These are phyloP conservation scores for Pneumocystis canis DNA, from an alignment of 1,139 yeast species.

Conservation along the genomic window DNA sequence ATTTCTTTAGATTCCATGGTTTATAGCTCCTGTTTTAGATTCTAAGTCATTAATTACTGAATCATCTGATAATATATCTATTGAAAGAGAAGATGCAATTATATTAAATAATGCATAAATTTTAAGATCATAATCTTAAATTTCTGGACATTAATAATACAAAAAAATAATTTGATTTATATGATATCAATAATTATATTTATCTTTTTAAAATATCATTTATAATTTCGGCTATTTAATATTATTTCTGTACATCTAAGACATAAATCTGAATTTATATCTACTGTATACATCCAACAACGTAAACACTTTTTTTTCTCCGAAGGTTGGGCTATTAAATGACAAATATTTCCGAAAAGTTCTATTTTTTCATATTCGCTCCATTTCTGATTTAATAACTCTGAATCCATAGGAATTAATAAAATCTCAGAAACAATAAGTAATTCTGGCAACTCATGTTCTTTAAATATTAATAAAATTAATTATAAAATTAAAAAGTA, in stretches of 20 bases:
- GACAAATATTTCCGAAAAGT: constrained; percentile 22
- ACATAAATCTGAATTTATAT: constrained; percentile 43
- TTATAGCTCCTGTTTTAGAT: not conserved
- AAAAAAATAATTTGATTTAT: not conserved
- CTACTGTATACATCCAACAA: constrained; percentile 73
- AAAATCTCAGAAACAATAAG: constrained; percentile 50
- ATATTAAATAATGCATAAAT: not conserved
- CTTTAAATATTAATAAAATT: not conserved
- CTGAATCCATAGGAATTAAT: constrained; percentile 22
- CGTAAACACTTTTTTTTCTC: constrained; percentile 60
- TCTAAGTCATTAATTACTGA: not conserved
- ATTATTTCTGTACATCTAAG: constrained; percentile 43
- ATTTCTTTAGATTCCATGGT: not conserved
- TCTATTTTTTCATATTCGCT: constrained; percentile 21
- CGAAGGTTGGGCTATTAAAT: constrained; percentile 34
- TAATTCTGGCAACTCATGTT: constrained; percentile 33
- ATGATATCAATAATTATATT: not conserved
- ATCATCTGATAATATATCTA: not conserved
- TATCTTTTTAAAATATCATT: not conserved
- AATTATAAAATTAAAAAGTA: not conserved
- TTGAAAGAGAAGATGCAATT: not conserved
- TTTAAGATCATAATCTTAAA: not conserved
- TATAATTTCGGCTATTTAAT: constrained; percentile 4
- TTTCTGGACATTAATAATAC: not conserved
- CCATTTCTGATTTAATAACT: constrained; percentile 18